These are phyloP conservation scores for Annulohypoxylon moriforme DNA, from an alignment of 495 filamentous ascomycete species.

Conservation along the genomic window DNA sequence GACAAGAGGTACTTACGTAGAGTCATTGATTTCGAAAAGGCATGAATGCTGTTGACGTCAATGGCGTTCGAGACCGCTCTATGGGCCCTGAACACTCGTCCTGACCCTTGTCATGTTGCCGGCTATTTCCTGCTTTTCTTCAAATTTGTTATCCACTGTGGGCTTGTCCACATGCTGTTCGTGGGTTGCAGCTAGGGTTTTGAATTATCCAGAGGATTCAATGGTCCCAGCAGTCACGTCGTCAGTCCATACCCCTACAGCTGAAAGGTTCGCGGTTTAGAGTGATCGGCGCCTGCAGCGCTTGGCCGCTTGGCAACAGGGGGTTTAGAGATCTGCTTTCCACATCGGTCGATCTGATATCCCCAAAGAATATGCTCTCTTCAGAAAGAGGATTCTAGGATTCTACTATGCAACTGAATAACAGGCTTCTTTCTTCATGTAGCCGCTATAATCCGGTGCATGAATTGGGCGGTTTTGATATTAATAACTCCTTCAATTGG, in stretches of 20 bases:
- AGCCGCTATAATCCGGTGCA: conserved; percentile 15
- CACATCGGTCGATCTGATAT: conserved; percentile 41
- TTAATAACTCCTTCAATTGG: neutral
- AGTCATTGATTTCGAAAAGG: neutral
- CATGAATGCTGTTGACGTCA: conserved; percentile 33
- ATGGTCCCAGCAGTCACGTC: conserved; percentile 10
- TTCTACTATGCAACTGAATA: conserved; percentile 14
- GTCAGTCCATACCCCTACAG: conserved; percentile 20
- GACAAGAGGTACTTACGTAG: conserved; percentile 16
- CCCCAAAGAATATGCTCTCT: conserved; percentile 28
- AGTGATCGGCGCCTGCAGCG: conserved; percentile 41
- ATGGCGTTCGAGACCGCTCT: conserved; percentile 27
- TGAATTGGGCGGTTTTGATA: no score
- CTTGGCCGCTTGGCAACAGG: conserved; percentile 44
- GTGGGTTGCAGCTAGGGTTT: conserved; percentile 11
- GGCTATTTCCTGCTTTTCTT: conserved; percentile 31
- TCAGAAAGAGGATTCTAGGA: conserved; percentile 22
- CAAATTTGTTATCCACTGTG: conserved; percentile 38
- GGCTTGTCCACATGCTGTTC: conserved; percentile 16
- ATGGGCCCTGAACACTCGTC: conserved; percentile 17
- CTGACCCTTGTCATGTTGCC: conserved; percentile 23
- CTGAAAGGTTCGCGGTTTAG: conserved; percentile 38
- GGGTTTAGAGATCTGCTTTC: conserved; percentile 40
- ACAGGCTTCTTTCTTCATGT: conserved; percentile 5
- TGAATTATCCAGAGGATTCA: conserved; percentile 10